Conservation (phyloP, 2,329 filamentous ascomycete species). For the Xylariales sp. region DNA sequence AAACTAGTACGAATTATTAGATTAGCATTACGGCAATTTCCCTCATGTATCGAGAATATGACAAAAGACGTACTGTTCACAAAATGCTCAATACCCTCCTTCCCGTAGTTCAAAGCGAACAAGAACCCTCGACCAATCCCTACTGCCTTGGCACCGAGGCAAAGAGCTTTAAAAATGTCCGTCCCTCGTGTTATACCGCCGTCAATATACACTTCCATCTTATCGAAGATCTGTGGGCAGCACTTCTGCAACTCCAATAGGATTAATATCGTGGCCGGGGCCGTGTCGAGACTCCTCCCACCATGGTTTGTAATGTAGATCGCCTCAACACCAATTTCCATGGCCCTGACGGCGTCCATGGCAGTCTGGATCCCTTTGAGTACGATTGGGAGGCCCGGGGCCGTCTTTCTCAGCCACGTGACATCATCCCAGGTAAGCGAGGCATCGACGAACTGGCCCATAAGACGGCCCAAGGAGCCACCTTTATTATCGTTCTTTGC, state of each 20-base stretch:
- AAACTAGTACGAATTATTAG: conserved; percentile 48
- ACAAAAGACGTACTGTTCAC: conserved; percentile 61
- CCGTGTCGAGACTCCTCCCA: conserved; percentile 65
- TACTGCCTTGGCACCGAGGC: conserved; percentile 72
- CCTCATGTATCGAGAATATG: not conserved
- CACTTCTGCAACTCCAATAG: conserved; percentile 72
- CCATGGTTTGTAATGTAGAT: conserved; percentile 80
- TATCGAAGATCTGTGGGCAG: conserved; percentile 69
- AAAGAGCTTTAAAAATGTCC: conserved; percentile 75
- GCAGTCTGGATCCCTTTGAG: conserved; percentile 78
- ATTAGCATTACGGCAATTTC: conserved; percentile 21
- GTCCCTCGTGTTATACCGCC: conserved; percentile 73
- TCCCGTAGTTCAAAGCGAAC: conserved; percentile 70
- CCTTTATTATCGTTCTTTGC: conserved; percentile 65
- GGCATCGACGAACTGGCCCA: conserved; percentile 68
- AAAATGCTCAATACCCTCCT: conserved; percentile 65
- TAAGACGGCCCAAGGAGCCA: conserved; percentile 64
- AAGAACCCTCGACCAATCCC: conserved; percentile 72
- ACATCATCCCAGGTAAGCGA: conserved; percentile 73
- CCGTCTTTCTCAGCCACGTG: conserved; percentile 70
- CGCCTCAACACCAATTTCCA: conserved; percentile 71
- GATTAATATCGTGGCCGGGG: conserved; percentile 66
- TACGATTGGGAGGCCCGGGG: conserved; percentile 66
- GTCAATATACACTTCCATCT: conserved; percentile 72
- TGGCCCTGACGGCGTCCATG: conserved; percentile 69